Evolutionary conservation across 768 basidiomycete genomes (phyloP), one percentile per base, ranked within the genome.

Genomic region (Boletus coccyginus): DNA sequence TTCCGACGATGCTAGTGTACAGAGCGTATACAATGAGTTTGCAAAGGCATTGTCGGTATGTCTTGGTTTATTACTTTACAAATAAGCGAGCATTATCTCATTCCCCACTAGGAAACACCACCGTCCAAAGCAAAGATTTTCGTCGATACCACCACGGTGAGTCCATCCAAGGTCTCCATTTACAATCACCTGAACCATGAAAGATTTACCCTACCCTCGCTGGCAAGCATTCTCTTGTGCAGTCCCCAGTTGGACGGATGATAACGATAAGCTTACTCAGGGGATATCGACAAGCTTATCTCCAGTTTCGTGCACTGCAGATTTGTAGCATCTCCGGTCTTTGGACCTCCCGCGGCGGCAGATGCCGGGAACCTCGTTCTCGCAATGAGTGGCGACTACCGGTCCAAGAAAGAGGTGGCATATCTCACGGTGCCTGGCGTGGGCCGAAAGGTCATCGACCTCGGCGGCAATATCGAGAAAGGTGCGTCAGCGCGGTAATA

Each of bases 391-490:
- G 93, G 94, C 6, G 87, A 93, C 66, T 80, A 82, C 63, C 85
- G 87, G 57, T 86, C 88, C 42, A 95, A 94, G 78, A 88, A 91
- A 66, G 83, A 88, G 65, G 81, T 88, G 9, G 85, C 85, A 1
- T 81, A 90, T 65, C 75, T 88, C n/a, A 77, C 92, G 31, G 84
- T 93, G 0, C 93, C 93, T 14, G 82, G 86, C 7, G 79, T 93
- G 45, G 94, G 86, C 19, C 77, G 82, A 58, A 93, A 90, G 67
- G 83, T 86, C 32, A 71, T 87, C 21, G 94, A 95, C 68, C 78
- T 96, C 12, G 94, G 94, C 27, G 86, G 82, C 27, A 92, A 95
- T 68, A 78, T 94, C 33, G 90, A 94, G 74, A 88, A 90, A 73
- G 92, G 89, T 81, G 33, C 9, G 62, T 56, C 12, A 24, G 35